Conservation (phyloP, 2,329 filamentous ascomycete genomes). For the Arachnopeziza araneosa region DNA sequence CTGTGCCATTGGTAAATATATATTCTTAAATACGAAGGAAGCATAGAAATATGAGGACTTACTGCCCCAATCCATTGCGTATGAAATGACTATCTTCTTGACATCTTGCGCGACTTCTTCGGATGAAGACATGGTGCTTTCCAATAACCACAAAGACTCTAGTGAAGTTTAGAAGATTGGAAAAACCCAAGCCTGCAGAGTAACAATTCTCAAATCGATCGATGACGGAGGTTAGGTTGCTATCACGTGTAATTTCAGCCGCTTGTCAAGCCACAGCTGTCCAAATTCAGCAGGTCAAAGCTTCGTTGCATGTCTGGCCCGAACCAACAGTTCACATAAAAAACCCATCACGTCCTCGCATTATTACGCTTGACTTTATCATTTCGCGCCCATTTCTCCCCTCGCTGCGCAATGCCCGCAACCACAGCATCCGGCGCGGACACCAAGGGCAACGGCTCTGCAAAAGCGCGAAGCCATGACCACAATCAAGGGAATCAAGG, state of each 20-base stretch:
- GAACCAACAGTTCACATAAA: background rate
- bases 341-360: background rate
- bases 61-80: constrained; percentile 47
- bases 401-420: constrained; percentile 25
- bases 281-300: background rate
- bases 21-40: background rate
- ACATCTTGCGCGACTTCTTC: constrained; percentile 22
- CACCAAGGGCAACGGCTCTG: constrained; percentile 30
- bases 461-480: constrained; percentile 40
- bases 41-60: constrained; percentile 22
- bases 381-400: background rate
- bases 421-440: constrained; percentile 40
- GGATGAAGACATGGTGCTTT: constrained; percentile 20
- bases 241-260: background rate
- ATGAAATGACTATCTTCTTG: constrained; percentile 38
- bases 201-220: background rate
- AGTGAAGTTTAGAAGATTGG: background rate
- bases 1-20: constrained; percentile 32
- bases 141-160: background rate
- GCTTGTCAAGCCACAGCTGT: background rate
- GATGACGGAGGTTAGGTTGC: background rate
- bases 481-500: constrained; percentile 54
- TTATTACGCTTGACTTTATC: background rate
- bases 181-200: background rate
- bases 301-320: background rate